Base-by-base conservation (phyloP, 805 yeast genomes). In the Schwanniomyces pseudopolymorphus region DNA sequence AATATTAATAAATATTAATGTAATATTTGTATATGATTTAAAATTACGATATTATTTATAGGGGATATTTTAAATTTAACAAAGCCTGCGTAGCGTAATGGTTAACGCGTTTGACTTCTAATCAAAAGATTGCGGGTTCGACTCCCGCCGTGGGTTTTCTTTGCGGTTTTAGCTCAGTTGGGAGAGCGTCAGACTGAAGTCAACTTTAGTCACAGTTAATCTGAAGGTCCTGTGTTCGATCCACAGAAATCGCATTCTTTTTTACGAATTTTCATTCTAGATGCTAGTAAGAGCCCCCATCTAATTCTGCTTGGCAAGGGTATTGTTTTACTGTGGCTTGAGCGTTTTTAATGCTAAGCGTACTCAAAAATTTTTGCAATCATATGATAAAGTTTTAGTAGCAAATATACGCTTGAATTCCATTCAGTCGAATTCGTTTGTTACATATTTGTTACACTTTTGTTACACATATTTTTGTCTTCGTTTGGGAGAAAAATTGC, bases 41-140 rank as follows among this genome's bases (percentile, higher is more conserved):
- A n/a, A n/a, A n/a, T n/a, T n/a, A n/a, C n/a, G n/a, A n/a, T n/a
- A n/a, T n/a, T n/a, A n/a, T n/a, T n/a, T n/a, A n/a, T n/a, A n/a
- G n/a, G n/a, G n/a, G n/a, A n/a, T n/a, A 22, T 22, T 22, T 22
- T 22, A 6, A 22, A 22, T 22, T 26, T 13, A 26, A 7, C 28
- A 16, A 16, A 14, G 46, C 47, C 47, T 43, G 52, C 69, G 81
- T 77, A 75, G 81, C 82, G 81, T 75, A 77, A 77, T 77, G 81
- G 82, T 77, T 77, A 77, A 75, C 82, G 81, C 82, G 79, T 77
- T 77, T 77, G 81, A 77, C 81, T 77, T 77, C 81, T 77, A 77
- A 77, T 77, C 82, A 77, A 77, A 75, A 76, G 81, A 77, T 76
- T 77, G 76, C 75, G 81, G 79, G 82, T 77, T 77, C 82, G 82